A percentile compares a stretch with the other conserved stretches of the same genome.
These are phyloP conservation scores for Blyttiomyces sp. DNA, from an alignment of 371 early-diverging fungal genomes.

Conservation along the genomic window DNA sequence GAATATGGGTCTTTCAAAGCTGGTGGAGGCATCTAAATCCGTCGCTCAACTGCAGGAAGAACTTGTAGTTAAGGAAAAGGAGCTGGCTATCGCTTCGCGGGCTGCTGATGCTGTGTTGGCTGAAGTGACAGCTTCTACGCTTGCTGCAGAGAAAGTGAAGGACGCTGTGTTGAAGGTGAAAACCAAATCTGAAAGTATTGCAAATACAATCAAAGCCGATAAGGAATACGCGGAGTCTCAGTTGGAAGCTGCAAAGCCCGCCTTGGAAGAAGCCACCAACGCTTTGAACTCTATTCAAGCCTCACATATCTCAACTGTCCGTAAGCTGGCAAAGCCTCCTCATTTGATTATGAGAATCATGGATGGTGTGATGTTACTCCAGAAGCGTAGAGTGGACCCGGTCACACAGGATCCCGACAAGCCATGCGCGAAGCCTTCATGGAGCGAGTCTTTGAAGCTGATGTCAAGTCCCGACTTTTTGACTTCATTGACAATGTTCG, in stretches of 20 bases:
- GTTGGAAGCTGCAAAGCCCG: conserved; percentile 61
- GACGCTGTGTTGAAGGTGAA: conserved; percentile 61
- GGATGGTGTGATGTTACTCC: conserved; percentile 58
- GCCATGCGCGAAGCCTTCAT: conserved; percentile 56
- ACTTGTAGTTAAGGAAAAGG: conserved; percentile 61
- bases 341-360: conserved; percentile 65
- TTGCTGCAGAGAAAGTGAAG: conserved; percentile 60
- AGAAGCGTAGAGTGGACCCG: conserved; percentile 49
- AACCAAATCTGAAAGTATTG: conserved; percentile 57
- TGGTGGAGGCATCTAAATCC: conserved; percentile 55
- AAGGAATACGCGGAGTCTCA: conserved; percentile 54
- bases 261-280: conserved; percentile 56
- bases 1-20: conserved; percentile 60
- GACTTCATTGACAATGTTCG: conserved; percentile 50
- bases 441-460: conserved; percentile 56
- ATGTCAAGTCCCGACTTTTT: conserved; percentile 59
- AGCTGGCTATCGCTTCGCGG: conserved; percentile 55
- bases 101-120: conserved; percentile 55
- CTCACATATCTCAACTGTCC: conserved; percentile 57
- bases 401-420: conserved; percentile 55
- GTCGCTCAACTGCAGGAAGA: conserved; percentile 57
- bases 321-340: conserved; percentile 64
- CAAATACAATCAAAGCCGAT: conserved; percentile 57
- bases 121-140: conserved; percentile 55
- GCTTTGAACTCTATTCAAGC: conserved; percentile 64